Conservation (phyloP, 176 grass and related monocot species). For the Ananas comosus region DNA sequence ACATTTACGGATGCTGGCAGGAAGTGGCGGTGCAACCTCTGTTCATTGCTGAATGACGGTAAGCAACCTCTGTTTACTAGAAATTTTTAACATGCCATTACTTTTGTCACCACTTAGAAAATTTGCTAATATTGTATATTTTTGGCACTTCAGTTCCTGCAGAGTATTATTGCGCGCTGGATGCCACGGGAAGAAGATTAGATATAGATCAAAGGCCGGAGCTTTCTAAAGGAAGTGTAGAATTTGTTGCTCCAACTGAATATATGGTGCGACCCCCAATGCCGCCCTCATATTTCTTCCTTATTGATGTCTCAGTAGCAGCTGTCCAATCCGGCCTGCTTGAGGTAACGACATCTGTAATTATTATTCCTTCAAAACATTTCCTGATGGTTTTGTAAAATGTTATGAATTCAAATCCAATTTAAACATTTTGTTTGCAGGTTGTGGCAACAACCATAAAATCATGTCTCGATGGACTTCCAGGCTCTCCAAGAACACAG, state of each 20-base stretch:
- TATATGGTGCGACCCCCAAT: conserved; percentile 99
- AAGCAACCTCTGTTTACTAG: conserved; percentile 3
- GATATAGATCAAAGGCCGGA: conserved; percentile 90
- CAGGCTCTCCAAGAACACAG: conserved; percentile 76
- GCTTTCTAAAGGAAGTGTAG: conserved; percentile 83
- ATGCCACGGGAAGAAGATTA: conserved; percentile 74
- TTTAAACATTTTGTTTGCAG: conserved; percentile 25
- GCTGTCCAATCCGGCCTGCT: conserved; percentile 65
- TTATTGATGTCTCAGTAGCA: conserved; percentile 84
- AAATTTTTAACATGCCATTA: too few species aligned
- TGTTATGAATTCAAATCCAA: background rate
- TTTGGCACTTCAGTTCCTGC: conserved; percentile 49
- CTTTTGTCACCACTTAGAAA: background rate
- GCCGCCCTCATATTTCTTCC: conserved; percentile 92
- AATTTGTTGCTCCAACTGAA: conserved; percentile 95
- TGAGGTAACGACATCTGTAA: conserved; percentile 38
- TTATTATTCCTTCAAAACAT: background rate
- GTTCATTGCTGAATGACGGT: conserved; percentile 93
- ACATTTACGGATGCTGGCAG: conserved; percentile 92
- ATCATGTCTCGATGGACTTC: conserved; percentile 77
- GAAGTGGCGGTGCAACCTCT: conserved; percentile 98
- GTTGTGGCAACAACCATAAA: conserved; percentile 88
- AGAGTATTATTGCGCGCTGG: conserved; percentile 80
- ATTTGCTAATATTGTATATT: background rate
- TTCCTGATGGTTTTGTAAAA: background rate